Evolutionary conservation across 2,329 filamentous ascomycete species (phyloP).

Genomic region (Fusarium camptoceras): DNA sequence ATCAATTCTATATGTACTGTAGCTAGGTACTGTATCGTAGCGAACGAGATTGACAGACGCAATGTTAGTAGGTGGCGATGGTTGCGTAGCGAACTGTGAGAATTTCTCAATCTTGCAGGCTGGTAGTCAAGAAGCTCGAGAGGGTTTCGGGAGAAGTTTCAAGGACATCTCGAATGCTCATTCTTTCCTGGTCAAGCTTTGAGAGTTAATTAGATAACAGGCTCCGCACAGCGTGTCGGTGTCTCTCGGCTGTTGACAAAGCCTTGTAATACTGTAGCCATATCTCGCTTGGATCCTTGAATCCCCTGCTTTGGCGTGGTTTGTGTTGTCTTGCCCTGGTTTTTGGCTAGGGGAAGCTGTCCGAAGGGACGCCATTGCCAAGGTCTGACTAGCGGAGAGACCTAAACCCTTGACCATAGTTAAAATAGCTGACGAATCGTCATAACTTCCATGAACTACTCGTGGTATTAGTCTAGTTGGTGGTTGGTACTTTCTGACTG

Average conservation of each 20-base stretch:
- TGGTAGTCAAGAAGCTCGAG: not conserved
- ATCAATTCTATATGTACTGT: not conserved
- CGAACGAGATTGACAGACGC: not conserved
- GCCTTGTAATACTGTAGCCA: not conserved
- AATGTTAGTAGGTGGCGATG: not conserved
- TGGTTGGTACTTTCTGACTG: constrained; percentile 23
- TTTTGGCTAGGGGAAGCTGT: constrained; percentile 41
- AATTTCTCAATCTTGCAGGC: not conserved
- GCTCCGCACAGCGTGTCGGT: not conserved
- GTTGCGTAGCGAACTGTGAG: not conserved
- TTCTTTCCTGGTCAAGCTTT: constrained; percentile 6
- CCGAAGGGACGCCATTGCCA: constrained; percentile 40
- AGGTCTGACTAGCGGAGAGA: constrained; percentile 31
- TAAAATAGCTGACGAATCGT: constrained; percentile 41
- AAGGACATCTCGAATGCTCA: not conserved
- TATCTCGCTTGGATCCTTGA: constrained; percentile 6
- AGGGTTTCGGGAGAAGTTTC: not conserved
- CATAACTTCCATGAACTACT: constrained; percentile 34
- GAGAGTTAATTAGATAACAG: not conserved
- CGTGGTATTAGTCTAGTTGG: constrained; percentile 13
- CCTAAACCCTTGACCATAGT: constrained; percentile 38
- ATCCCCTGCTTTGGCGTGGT: constrained; percentile 30
- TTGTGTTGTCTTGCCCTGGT: constrained; percentile 13
- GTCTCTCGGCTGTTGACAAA: constrained; percentile 39
- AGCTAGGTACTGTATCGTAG: not conserved